Evolutionary conservation across 1,139 yeast genomes (phyloP).

Genomic region (Saccharomycopsis crataegensis): DNA sequence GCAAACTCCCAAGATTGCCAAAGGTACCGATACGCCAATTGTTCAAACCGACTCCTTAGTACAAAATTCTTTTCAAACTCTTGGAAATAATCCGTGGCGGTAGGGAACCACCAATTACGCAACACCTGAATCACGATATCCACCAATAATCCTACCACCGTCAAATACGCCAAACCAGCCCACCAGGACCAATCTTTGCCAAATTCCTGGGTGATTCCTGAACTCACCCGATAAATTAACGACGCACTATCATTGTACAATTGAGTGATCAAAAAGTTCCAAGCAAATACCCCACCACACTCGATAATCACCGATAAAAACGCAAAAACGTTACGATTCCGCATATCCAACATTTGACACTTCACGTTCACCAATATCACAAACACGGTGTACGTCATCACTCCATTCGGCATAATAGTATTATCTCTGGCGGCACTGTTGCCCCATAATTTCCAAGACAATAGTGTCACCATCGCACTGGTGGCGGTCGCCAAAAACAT

Average conservation of each 20-base stretch:
- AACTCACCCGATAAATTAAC: slow-evolving; percentile 63
- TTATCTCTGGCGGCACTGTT: slow-evolving; percentile 58
- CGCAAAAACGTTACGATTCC: slow-evolving; percentile 67
- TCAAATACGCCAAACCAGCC: slow-evolving; percentile 59
- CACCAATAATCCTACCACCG: slow-evolving; percentile 51
- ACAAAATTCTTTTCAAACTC: slow-evolving; percentile 64
- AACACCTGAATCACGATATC: slow-evolving; percentile 59
- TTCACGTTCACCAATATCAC: slow-evolving; percentile 69
- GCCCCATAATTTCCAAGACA: slow-evolving; percentile 64
- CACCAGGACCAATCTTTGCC: slow-evolving; percentile 82
- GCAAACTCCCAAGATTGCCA: slow-evolving; percentile 74
- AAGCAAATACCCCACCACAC: slow-evolving; percentile 77
- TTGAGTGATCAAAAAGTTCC: slow-evolving; percentile 73
- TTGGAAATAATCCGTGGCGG: slow-evolving; percentile 75
- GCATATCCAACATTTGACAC: slow-evolving; percentile 79
- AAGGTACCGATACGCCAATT: slow-evolving; percentile 63
- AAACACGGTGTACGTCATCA: slow-evolving; percentile 63
- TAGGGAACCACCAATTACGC: slow-evolving; percentile 51
- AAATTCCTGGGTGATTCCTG: slow-evolving; percentile 61
- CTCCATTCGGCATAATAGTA: slow-evolving; percentile 75
- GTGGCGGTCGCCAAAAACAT: slow-evolving; percentile 69
- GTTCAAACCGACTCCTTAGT: slow-evolving; percentile 64
- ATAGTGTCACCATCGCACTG: slow-evolving; percentile 64
- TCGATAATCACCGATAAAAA: slow-evolving; percentile 66
- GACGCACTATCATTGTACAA: slow-evolving; percentile 49